These are phyloP conservation scores for Raddia distichophylla DNA, from an alignment of 176 grass and related monocot genomes.

Conservation along the genomic window DNA sequence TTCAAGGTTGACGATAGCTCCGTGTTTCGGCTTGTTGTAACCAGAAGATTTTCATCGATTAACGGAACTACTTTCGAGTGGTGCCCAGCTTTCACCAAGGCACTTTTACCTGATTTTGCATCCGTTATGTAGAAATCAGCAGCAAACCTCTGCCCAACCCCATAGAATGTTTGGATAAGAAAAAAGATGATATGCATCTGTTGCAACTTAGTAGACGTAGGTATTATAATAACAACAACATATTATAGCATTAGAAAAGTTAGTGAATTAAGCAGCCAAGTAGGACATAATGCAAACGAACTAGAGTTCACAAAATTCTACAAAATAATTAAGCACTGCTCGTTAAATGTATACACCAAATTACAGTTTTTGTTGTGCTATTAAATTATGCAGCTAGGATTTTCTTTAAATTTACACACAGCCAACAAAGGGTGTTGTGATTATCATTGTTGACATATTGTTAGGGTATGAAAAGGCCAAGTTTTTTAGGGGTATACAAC, in stretches of 20 bases:
- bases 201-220: background rate
- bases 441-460: background rate
- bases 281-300: conserved; percentile 15
- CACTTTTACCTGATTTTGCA: conserved; percentile 73
- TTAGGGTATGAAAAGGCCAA: background rate
- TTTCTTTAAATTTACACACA: background rate
- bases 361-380: background rate
- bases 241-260: conserved; percentile 8
- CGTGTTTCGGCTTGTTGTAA: conserved; percentile 69
- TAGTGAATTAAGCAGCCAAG: background rate
- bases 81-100: conserved; percentile 85
- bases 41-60: conserved; percentile 70
- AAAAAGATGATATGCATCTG: conserved; percentile 34
- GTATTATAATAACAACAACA: background rate
- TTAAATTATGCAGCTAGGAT: background rate
- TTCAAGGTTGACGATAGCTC: conserved; percentile 85
- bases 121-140: conserved; percentile 99
- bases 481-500: background rate
- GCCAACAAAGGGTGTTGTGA: background rate
- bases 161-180: conserved; percentile 57
- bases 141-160: conserved; percentile 75
- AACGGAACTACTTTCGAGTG: conserved; percentile 74
- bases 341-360: background rate
- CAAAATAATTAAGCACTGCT: background rate
- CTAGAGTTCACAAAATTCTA: background rate